Percentiles rank a stretch among this genome's conserved stretches.
Conservation (phyloP, 2,329 filamentous ascomycete species). For the Aspergillus piperis region DNA sequence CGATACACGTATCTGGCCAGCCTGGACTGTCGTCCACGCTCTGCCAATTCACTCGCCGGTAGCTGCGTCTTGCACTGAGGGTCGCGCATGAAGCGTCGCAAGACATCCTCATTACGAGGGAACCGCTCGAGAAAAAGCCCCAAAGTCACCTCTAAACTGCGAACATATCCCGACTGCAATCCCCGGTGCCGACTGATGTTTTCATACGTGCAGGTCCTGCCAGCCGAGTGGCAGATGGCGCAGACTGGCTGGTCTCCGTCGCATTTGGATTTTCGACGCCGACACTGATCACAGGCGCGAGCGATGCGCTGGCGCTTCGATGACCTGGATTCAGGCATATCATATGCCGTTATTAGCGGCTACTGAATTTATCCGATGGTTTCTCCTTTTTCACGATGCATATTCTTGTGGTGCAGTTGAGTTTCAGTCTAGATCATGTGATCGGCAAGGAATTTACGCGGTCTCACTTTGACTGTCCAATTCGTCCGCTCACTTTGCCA, state of each 20-base stretch:
- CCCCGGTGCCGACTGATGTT: constrained; percentile 53
- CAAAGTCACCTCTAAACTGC: constrained; percentile 67
- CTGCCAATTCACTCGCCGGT: constrained; percentile 35
- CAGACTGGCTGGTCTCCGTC: constrained; percentile 68
- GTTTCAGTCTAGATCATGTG: not conserved
- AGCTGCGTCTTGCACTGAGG: not conserved
- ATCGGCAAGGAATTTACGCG: not conserved
- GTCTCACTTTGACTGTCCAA: not conserved
- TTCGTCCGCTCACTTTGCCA: not conserved
- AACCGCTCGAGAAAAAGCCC: constrained; percentile 45
- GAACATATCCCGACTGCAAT: constrained; percentile 73
- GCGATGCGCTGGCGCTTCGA: constrained; percentile 39
- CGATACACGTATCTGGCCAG: not conserved
- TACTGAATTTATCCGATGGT: not conserved
- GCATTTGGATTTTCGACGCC: constrained; percentile 68
- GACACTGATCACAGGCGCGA: constrained; percentile 63
- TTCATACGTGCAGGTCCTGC: constrained; percentile 22
- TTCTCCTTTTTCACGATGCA: too few relatives aligned
- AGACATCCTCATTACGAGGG: not conserved
- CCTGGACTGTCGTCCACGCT: constrained; percentile 9
- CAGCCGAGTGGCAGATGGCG: constrained; percentile 55
- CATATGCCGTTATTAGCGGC: not conserved
- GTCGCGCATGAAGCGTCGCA: not conserved
- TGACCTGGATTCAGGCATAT: not conserved
- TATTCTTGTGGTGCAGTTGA: not conserved